Conservation (phyloP, 257 asterid species). For the Solanum appendiculatum region DNA sequence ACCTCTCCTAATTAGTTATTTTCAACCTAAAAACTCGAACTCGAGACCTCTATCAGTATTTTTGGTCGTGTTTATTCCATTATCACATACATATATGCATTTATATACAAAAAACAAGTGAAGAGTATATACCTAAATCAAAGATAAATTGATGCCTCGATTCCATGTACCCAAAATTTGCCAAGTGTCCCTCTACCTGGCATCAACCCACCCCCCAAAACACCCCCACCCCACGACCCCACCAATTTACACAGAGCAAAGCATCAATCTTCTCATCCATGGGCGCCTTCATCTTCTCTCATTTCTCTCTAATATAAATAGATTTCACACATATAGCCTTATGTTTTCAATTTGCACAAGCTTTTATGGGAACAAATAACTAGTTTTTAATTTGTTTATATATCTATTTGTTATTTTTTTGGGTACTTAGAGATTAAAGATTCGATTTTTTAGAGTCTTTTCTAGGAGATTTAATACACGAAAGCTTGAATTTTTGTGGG, state of each 20-base stretch:
- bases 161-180: slow-evolving; percentile 10
- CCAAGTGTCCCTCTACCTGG: slow-evolving; percentile 56
- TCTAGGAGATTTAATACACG: not conserved
- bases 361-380: not conserved
- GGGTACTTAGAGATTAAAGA: not conserved
- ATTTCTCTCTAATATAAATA: not conserved
- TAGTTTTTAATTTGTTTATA: not conserved
- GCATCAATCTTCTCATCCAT: slow-evolving; percentile 15
- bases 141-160: slow-evolving; percentile 38
- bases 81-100: not conserved
- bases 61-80: not conserved
- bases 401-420: not conserved
- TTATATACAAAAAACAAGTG: not conserved
- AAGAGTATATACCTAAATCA: not conserved
- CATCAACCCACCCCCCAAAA: slow-evolving; percentile 20
- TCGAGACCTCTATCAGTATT: not conserved
- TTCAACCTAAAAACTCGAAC: not conserved
- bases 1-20: not conserved
- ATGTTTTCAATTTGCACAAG: not conserved
- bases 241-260: not conserved
- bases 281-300: slow-evolving; percentile 12
- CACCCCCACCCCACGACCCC: not conserved
- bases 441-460: not conserved
- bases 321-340: not conserved
- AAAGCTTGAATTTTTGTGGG: not conserved